These are phyloP conservation scores for Cardamine occulta DNA, from an alignment of 345 rosid species.

Conservation along the genomic window DNA sequence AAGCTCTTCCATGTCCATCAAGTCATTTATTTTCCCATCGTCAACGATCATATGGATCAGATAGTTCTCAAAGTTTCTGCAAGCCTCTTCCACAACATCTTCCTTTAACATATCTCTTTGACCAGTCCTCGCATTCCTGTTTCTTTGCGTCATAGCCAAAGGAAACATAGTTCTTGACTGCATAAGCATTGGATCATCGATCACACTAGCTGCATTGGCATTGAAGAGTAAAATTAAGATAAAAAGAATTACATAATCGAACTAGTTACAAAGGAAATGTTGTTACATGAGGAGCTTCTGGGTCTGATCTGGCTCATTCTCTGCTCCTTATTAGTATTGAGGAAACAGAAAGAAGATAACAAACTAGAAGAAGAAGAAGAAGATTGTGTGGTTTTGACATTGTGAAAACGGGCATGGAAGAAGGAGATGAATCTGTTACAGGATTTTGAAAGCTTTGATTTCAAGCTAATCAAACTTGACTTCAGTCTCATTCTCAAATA, in stretches of 20 bases:
- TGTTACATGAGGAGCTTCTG: slow-evolving; percentile 38
- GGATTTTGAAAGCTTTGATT: slow-evolving; percentile 58
- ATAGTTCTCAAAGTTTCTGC: slow-evolving; percentile 81
- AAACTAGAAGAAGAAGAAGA: slow-evolving; percentile 9
- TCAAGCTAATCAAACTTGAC: slow-evolving; percentile 51
- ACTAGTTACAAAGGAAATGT: background rate
- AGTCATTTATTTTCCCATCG: slow-evolving; percentile 66
- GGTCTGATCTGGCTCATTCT: slow-evolving; percentile 43
- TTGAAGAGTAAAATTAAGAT: background rate
- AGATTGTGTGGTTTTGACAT: slow-evolving; percentile 36
- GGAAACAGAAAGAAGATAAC: slow-evolving; percentile 34
- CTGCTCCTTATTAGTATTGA: slow-evolving; percentile 45
- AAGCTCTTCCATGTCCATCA: slow-evolving; percentile 87
- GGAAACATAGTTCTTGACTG: slow-evolving; percentile 45
- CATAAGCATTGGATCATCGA: slow-evolving; percentile 28
- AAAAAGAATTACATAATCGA: background rate
- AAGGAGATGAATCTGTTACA: slow-evolving; percentile 45
- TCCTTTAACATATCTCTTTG: slow-evolving; percentile 24
- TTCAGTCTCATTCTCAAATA: slow-evolving; percentile 50
- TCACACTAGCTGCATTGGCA: slow-evolving; percentile 32
- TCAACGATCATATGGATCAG: slow-evolving; percentile 78
- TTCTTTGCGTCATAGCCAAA: slow-evolving; percentile 51
- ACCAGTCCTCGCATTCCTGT: slow-evolving; percentile 21
- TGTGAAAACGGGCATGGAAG: slow-evolving; percentile 42
- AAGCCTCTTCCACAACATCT: slow-evolving; percentile 65